Evolutionary conservation across 495 filamentous ascomycete species (phyloP), one percentile per base, ranked within the genome.

Genomic region (Melanomma pulvis-pyrius): DNA sequence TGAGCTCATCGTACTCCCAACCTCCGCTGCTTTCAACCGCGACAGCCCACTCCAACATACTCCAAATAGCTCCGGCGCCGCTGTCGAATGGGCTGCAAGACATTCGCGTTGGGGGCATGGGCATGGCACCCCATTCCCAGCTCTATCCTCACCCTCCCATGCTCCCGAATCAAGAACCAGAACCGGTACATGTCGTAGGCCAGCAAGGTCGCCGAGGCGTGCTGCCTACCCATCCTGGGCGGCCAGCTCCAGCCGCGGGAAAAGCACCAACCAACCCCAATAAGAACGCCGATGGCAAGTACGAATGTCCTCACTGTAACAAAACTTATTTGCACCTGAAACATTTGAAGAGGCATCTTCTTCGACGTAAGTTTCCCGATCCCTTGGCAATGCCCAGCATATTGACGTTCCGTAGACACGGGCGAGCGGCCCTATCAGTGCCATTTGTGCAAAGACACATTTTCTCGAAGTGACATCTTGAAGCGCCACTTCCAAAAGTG

Each of bases 401-500:
- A 58, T 56, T 65, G 28, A 67, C 52, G 41, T 26, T 51, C 6
- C 36, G 28, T 68, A 96, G 92, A 98, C 79, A 96, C 94, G 63
- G 94, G 94, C 70, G 92, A 96, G 75, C 90, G 94, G 56, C 94
- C 94, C 28, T 98, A 98, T 80, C 92, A 92, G 85, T 98, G 94
- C 80, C 88, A 92, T 65, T 83, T 98, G 47, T 98, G 94, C 81
- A 90, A 92, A 75, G 94, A 98, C 77, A 97, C 91, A n/a, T 98
- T 98, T 79, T 97, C 93, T 26, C 88, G 94, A 74, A 96, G 91
- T 81, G 94, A 98, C 76, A 98, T 98, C 68, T 80, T 98, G 75
- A 98, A 98, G 81, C 89, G 94, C 63, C 94, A 98, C 77, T 98
- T 98, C 77, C 91, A 96, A 75, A 98, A 98, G 79, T 98, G 94